Conservation (phyloP, 495 filamentous ascomycete species). For the Podospora sp. region DNA sequence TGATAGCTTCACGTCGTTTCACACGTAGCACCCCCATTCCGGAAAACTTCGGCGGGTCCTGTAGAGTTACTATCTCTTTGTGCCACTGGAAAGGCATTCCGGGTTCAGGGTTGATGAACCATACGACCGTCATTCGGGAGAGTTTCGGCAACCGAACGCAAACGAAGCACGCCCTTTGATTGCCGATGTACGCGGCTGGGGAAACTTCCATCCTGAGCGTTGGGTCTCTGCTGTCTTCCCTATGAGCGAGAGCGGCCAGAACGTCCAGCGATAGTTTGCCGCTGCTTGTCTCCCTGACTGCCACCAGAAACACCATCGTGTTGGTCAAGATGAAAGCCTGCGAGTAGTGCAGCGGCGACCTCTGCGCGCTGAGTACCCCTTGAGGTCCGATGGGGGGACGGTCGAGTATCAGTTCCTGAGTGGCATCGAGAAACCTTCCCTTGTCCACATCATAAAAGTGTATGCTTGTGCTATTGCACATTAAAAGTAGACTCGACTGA, state of each 20-base stretch:
- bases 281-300: slow-evolving; percentile 12
- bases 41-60: slow-evolving; percentile 20
- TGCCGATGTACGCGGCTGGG: slow-evolving; percentile 24
- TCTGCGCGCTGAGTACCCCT: slow-evolving; percentile 58
- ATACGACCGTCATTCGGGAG: slow-evolving; percentile 30
- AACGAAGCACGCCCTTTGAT: slow-evolving; percentile 30
- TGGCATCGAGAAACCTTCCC: slow-evolving; percentile 9
- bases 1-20: slow-evolving; percentile 8
- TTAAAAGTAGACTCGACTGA: slow-evolving; percentile 22
- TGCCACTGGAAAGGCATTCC: slow-evolving; percentile 27
- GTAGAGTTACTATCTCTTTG: slow-evolving; percentile 26
- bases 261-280: slow-evolving; percentile 28
- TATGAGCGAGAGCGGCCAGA: slow-evolving; percentile 50
- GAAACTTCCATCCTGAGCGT: slow-evolving; percentile 42
- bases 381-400: slow-evolving; percentile 8
- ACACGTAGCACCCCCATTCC: slow-evolving; percentile 31
- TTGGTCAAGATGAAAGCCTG: slow-evolving; percentile 62
- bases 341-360: slow-evolving; percentile 47
- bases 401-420: slow-evolving; percentile 19
- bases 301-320: slow-evolving; percentile 39
- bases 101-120: slow-evolving; percentile 31
- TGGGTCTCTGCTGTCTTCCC: slow-evolving; percentile 40
- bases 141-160: slow-evolving; percentile 30
- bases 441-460: slow-evolving; percentile 27
- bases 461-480: slow-evolving; percentile 24